Base-by-base conservation (phyloP, 805 yeast genomes). In the Maudiozyma bulderi region DNA sequence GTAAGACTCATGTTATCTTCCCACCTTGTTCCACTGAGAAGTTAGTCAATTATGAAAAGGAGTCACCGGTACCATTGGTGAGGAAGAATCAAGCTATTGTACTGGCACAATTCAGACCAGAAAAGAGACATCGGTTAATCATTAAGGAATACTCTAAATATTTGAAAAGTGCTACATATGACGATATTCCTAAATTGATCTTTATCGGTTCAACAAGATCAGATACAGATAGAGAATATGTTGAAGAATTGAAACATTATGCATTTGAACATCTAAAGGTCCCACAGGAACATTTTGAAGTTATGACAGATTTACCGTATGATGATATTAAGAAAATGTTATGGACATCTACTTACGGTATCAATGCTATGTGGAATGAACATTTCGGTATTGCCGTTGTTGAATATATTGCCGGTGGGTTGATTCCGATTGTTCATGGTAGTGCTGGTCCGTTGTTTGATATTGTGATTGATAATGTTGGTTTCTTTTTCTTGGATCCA, bases 311-410 rank as follows among this genome's bases (percentile, higher is more conserved):
- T 67, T 84, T 91, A 30, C 74, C 87, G 8, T 86, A 86, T 69
- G 73, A 71, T 1, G 74, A 72, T 14, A 81, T 95, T 11, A 69
- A 78, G 47, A 60, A 68, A 31, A 73, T 78, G 47, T 70, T 95
- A 34, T 57, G 69, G 10, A 68, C 65, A 11, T 77, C 88, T 3
- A 77, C 81, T 29, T 81, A 79, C 59, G 99, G 99, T 5, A 71
- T 93, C 39, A 91, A 93, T 60, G 89, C 95, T 32, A 93, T 93
- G 99, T 93, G 99, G 99, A 93, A 93, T 67, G 99, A 93, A 70
- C 99, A 93, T 70, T 93, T 93, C 65, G 99, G 99, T 15, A 93
- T 93, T 59, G 91, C 96, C 1, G 91, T 93, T 5, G 99, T 93
- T 7, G 99, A 93, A 66, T 87, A 89, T 62, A 73, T 86, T 69